Base-by-base conservation (phyloP, 306 rosid genomes). In the Canavalia ensiformis region DNA sequence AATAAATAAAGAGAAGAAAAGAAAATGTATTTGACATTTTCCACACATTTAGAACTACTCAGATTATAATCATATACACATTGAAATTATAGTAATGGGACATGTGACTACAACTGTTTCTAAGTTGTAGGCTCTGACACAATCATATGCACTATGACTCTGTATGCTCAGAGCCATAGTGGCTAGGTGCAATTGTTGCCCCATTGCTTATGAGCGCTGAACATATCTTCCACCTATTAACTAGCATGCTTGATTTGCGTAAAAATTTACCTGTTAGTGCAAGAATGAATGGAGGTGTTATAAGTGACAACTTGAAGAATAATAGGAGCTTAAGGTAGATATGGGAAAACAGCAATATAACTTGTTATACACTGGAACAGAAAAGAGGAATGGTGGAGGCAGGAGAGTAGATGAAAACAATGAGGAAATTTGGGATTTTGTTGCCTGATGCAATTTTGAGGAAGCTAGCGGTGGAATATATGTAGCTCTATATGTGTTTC, bases 1-100 rank as follows among this genome's bases (percentile, higher is more conserved):
- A 18, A 18, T 18, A 18, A 18, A 18, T 18, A 18, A 18, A 18
- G 25, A 18, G 25, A 18, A 18, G 25, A 18, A 18, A 50, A 7
- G 62, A 54, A 57, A 34, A 25, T 59, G 33, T 72, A 11, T 81
- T 65, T 74, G 62, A 8, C 62, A 50, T 28, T 63, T 75, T 75
- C 3, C 41, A 39, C 56, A 46, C 42, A 34, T 35, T 57, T 54
- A 57, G 47, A 13, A 37, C 50, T 46, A n/a, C 41, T 52, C 30
- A 42, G 8, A 12, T 5, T 55, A 13, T 12, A 68, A 41, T 50
- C 7, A 12, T 41, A 13, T 8, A 1, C 11, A 30, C 73, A 29
- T 18, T 18, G 34, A 69, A 6, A 28, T 59, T 8, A 12, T 45
- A n/a, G 49, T 60, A 49, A 62, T 42, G 28, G 54, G 68, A 12